Base-by-base conservation (phyloP, 352 stramenopile genomes). In the Saprolegnia parasitica region DNA sequence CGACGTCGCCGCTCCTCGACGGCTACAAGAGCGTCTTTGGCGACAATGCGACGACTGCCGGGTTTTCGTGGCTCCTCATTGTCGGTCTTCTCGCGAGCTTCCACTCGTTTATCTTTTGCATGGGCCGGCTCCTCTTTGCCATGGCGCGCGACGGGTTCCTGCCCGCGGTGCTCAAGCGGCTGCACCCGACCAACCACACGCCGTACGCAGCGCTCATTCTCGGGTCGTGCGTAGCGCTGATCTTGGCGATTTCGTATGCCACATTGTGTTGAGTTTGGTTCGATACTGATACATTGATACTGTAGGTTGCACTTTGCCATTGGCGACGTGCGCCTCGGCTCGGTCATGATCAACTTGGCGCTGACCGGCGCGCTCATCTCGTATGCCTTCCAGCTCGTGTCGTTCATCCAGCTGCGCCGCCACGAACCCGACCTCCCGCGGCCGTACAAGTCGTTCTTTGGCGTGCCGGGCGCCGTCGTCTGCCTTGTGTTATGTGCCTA, bases 61-160 rank as follows among this genome's bases (percentile, higher is more conserved):
- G 72, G 11, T 90, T 90, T 52, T 86, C 82, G 54, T 90, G 82
- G 82, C 68, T 90, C 49, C 72, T 90, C 23, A 78, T 88, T 40
- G 60, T 90, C 1, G 82, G 82, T 0, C 75, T 88, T 9, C 79
- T 90, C 67, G 75, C 76, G 21, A 86, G 78, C 68, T 90, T 90
- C 68, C 80, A 88, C 76, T 90, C 80, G 67, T 90, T 90, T 66
- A 81, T 90, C n/a, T 90, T 84, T 62, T 90, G 82, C 73, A 90
- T 90, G 81, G 81, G 81, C 23, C 79, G 83, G 21, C 52, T 89
- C 49, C 67, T 89, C 26, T 86, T 78, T 56, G 82, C 82, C 16
- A 90, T 90, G 65, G 82, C 82, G 21, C 79, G 81, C 18, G 82
- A 90, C 54, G 82, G 82, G 6, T 90, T 73, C 54, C 68, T 90